These are phyloP conservation scores for Kazachstania sp. DNA, from an alignment of 1,139 yeast species.

Conservation along the genomic window DNA sequence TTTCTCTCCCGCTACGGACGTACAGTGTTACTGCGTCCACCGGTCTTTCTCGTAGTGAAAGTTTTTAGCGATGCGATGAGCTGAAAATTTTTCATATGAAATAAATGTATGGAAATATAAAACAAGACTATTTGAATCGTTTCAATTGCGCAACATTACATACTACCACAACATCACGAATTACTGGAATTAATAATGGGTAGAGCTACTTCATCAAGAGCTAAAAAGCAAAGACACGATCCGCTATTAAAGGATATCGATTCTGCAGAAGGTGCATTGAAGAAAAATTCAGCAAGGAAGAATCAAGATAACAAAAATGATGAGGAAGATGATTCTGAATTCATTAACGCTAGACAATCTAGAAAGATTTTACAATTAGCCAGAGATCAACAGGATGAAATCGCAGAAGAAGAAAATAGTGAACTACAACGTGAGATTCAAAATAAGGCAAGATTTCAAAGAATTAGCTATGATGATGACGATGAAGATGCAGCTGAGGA, in stretches of 20 bases:
- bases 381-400: conserved; percentile 83
- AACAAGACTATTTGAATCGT: background rate
- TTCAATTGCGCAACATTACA: background rate
- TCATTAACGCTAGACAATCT: conserved; percentile 72
- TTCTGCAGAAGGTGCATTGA: conserved; percentile 62
- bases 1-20: background rate
- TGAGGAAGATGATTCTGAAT: conserved; percentile 39
- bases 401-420: conserved; percentile 38
- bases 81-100: conserved; percentile 2
- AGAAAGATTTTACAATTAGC: conserved; percentile 84
- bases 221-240: conserved; percentile 53
- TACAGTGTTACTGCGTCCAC: background rate
- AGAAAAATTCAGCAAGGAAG: conserved; percentile 33
- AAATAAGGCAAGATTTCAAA: conserved; percentile 21
- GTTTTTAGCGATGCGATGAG: conserved; percentile 9
- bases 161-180: background rate
- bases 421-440: conserved; percentile 24
- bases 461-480: conserved; percentile 25
- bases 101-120: background rate
- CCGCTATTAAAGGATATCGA: conserved; percentile 74
- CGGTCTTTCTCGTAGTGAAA: background rate
- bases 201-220: conserved; percentile 46
- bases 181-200: conserved; percentile 42
- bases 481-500: conserved; percentile 39
- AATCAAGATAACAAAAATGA: conserved; percentile 28